These are phyloP conservation scores for Aspergillus luchuensis DNA, from an alignment of 2,329 filamentous ascomycete genomes.

Conservation along the genomic window DNA sequence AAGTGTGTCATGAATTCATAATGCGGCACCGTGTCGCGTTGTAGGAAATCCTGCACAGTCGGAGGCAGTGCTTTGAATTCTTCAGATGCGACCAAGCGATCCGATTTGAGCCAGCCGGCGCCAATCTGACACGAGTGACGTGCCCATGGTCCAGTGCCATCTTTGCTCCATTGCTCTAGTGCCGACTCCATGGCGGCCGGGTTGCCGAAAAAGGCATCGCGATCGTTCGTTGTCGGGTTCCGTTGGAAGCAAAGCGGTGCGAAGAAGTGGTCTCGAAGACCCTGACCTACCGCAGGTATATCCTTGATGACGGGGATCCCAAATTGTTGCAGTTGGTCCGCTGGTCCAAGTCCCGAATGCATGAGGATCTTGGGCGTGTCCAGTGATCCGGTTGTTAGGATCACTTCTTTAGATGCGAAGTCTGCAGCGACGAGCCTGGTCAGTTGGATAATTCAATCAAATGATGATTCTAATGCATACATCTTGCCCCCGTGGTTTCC, in stretches of 20 bases:
- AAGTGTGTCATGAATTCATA: conserved; percentile 58
- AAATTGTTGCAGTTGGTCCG: conserved; percentile 43
- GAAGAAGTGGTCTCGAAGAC: conserved; percentile 49
- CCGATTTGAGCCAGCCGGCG: conserved; percentile 47
- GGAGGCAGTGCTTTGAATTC: conserved; percentile 56
- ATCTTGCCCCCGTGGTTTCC: conserved; percentile 44
- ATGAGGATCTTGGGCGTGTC: conserved; percentile 49
- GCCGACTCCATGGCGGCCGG: conserved; percentile 46
- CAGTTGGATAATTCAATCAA: background rate
- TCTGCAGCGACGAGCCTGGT: conserved; percentile 19
- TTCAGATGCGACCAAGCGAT: conserved; percentile 40
- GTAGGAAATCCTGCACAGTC: conserved; percentile 49
- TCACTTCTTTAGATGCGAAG: conserved; percentile 41
- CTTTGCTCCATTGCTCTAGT: conserved; percentile 51
- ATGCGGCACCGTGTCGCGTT: conserved; percentile 56
- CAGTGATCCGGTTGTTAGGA: conserved; percentile 44
- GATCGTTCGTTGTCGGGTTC: conserved; percentile 46
- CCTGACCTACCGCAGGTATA: conserved; percentile 47
- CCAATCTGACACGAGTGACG: conserved; percentile 32
- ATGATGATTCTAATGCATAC: conserved; percentile 30
- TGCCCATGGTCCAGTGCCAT: conserved; percentile 43
- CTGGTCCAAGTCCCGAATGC: conserved; percentile 53
- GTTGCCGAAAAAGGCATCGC: conserved; percentile 51
- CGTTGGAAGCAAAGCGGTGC: conserved; percentile 39
- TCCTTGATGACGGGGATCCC: conserved; percentile 46